A percentile compares a stretch with the other conserved stretches of the same genome.
These are phyloP conservation scores for Ceratobasidium sp. DNA, from an alignment of 1,284 basidiomycete genomes.

Conservation along the genomic window DNA sequence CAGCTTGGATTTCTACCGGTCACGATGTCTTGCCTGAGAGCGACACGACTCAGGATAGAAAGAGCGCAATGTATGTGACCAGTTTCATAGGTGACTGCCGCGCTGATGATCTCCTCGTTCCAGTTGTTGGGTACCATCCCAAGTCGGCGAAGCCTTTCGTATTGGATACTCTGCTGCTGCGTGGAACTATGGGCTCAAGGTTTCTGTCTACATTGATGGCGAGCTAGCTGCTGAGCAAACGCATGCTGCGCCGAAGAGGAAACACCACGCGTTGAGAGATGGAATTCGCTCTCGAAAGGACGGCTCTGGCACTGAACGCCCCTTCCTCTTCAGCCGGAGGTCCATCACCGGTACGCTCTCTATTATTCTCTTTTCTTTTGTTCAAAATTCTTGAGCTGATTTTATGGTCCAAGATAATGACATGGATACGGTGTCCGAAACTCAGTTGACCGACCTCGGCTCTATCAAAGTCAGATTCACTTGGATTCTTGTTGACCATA, in stretches of 20 bases:
- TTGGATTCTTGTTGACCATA: constrained; percentile 13
- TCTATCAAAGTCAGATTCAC: constrained; percentile 32
- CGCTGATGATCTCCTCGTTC: neutral
- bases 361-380: neutral
- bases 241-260: constrained; percentile 7
- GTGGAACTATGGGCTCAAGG: constrained; percentile 9
- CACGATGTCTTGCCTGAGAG: constrained; percentile 30
- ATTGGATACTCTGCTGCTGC: constrained; percentile 29
- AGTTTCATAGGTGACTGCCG: neutral
- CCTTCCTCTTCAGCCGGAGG: constrained; percentile 20
- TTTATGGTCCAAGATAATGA: constrained; percentile 1
- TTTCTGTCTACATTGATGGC: constrained; percentile 39
- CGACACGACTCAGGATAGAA: neutral
- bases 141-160: constrained; percentile 19
- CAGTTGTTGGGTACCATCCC: constrained; percentile 35
- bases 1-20: constrained; percentile 29
- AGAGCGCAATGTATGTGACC: constrained; percentile 11
- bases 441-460: constrained; percentile 11
- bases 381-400: neutral
- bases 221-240: constrained; percentile 38
- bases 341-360: constrained; percentile 18
- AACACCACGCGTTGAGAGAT: neutral
- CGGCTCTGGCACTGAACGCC: constrained; percentile 23
- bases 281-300: constrained; percentile 32
- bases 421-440: constrained; percentile 14